Percentiles rank a stretch among this genome's conserved stretches.
These are phyloP conservation scores for Amylocystis lapponica DNA, from an alignment of 768 basidiomycete species.

Conservation along the genomic window DNA sequence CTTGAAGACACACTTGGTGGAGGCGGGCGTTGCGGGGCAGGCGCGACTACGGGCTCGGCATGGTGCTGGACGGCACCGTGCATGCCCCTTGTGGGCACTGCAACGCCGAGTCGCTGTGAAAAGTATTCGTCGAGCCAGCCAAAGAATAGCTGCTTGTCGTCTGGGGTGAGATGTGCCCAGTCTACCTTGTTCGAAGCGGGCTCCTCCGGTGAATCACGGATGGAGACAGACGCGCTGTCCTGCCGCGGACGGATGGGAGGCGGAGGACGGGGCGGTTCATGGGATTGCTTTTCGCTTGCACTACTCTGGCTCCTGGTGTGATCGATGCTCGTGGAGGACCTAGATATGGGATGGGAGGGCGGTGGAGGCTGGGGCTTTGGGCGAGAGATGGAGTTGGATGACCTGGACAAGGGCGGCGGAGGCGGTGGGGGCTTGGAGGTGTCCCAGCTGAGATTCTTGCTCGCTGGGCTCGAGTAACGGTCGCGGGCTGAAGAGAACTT, in stretches of 20 bases:
- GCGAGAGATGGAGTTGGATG: slow-evolving; percentile 3
- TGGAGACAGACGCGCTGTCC: slow-evolving; percentile 1
- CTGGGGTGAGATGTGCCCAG: slow-evolving; percentile 60
- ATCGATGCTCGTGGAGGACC: neutral
- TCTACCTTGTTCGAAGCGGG: slow-evolving; percentile 35
- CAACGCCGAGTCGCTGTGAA: slow-evolving; percentile 34
- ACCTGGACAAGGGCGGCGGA: slow-evolving; percentile 25
- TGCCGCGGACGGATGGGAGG: slow-evolving; percentile 10
- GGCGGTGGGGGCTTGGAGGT: slow-evolving; percentile 45
- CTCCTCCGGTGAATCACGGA: neutral
- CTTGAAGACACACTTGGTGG: too few relatives aligned
- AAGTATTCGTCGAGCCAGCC: slow-evolving; percentile 82
- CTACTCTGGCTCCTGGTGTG: neutral
- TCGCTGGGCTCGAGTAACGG: slow-evolving; percentile 46
- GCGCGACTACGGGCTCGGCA: neutral
- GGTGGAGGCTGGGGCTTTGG: slow-evolving; percentile 3
- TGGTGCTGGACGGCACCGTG: neutral
- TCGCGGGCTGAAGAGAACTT: slow-evolving; percentile 53
- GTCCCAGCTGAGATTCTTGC: slow-evolving; percentile 63
- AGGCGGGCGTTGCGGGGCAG: neutral
- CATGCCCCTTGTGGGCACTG: slow-evolving; percentile 4
- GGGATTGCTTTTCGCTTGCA: neutral
- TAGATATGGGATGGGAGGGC: neutral
- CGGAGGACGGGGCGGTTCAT: slow-evolving; percentile 2
- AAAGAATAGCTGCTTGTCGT: slow-evolving; percentile 73